Evolutionary conservation across 495 filamentous ascomycete species (phyloP).

Genomic region (Acidomyces sp.): DNA sequence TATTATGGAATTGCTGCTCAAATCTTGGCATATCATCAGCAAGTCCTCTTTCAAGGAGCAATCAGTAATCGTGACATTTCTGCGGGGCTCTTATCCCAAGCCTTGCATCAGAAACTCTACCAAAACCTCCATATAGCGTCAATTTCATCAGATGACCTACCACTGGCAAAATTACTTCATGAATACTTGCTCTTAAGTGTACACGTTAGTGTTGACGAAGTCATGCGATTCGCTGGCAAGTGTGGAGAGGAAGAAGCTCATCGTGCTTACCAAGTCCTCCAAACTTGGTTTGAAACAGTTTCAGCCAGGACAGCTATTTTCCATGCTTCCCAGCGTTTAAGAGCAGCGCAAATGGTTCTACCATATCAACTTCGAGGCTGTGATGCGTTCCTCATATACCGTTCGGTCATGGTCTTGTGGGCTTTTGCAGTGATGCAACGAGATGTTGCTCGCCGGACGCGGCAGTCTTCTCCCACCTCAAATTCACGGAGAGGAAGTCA

Average conservation of each 20-base stretch:
- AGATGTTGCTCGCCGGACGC: conserved; percentile 1
- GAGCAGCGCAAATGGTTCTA: conserved; percentile 36
- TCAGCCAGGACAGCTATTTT: conserved; percentile 43
- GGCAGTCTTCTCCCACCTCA: background rate
- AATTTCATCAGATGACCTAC: conserved; percentile 23
- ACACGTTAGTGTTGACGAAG: conserved; percentile 45
- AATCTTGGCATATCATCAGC: conserved; percentile 45
- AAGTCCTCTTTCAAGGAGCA: background rate
- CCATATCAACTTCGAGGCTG: conserved; percentile 39
- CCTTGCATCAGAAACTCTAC: conserved; percentile 33
- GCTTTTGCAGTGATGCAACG: conserved; percentile 35
- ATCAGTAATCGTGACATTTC: conserved; percentile 35
- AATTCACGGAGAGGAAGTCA: background rate
- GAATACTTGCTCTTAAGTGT: conserved; percentile 44
- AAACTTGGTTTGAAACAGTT: conserved; percentile 36
- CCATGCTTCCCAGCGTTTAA: conserved; percentile 47
- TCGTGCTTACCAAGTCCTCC: conserved; percentile 36
- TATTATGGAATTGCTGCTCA: conserved; percentile 41
- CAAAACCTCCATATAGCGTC: conserved; percentile 31
- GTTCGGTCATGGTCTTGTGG: conserved; percentile 46
- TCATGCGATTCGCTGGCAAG: conserved; percentile 48
- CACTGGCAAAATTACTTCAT: conserved; percentile 27
- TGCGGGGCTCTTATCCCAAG: conserved; percentile 32
- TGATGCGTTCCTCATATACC: conserved; percentile 43
- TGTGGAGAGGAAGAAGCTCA: conserved; percentile 46